A percentile compares a stretch with the other conserved stretches of the same genome.
phyloP scores from a whole-genome alignment of 2,329 filamentous ascomycete genomes.

The Beauveria brongniartii region DNA sequence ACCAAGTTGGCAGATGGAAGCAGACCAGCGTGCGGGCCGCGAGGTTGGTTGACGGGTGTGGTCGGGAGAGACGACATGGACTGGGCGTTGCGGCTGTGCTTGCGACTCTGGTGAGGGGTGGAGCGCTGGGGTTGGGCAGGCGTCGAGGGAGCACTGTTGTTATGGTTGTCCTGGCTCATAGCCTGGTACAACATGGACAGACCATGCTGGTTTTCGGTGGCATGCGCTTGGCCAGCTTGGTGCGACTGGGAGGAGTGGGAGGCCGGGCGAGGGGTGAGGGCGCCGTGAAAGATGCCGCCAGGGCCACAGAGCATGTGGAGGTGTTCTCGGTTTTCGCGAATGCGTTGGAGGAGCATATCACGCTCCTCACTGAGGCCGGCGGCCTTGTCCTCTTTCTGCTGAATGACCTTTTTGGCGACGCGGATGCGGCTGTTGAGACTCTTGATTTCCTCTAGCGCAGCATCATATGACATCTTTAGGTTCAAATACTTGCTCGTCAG shows the following conservation, averaged over 20 bases:
- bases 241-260: constrained; percentile 36
- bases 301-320: constrained; percentile 72
- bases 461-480: constrained; percentile 58
- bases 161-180: constrained; percentile 58
- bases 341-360: constrained; percentile 68
- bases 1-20: constrained; percentile 57
- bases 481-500: constrained; percentile 50
- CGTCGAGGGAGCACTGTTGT: constrained; percentile 66
- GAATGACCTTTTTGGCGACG: constrained; percentile 69
- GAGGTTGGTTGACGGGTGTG: constrained; percentile 55
- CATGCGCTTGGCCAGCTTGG: constrained; percentile 35
- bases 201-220: constrained; percentile 48
- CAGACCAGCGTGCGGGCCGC: constrained; percentile 42
- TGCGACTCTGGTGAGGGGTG: constrained; percentile 41
- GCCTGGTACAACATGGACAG: constrained; percentile 78
- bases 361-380: constrained; percentile 66
- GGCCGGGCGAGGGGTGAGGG: constrained; percentile 50
- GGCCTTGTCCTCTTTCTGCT: constrained; percentile 68
- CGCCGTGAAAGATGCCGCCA: constrained; percentile 56
- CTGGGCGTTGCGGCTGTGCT: constrained; percentile 68
- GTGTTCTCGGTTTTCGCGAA: constrained; percentile 83
- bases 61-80: constrained; percentile 78
- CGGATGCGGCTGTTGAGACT: constrained; percentile 56
- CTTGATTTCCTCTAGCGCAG: constrained; percentile 58
- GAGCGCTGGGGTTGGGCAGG: constrained; percentile 43